phyloP scores from a whole-genome alignment of 2,329 filamentous ascomycete genomes.

The Fusarium buharicum region DNA sequence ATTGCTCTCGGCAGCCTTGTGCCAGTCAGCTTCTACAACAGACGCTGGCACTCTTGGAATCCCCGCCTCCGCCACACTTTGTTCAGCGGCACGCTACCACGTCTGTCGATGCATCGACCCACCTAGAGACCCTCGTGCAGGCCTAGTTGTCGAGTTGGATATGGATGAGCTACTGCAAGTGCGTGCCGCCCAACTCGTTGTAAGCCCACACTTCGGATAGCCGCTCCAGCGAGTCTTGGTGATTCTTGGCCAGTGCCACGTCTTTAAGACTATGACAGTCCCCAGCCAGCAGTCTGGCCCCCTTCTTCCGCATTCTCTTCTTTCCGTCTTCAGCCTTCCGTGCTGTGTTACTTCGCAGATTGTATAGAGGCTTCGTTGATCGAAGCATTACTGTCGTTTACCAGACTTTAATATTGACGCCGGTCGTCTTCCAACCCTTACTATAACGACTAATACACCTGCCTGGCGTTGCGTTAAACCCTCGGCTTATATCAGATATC shows the following conservation, averaged over 20 bases:
- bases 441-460: constrained; percentile 41
- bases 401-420: constrained; percentile 47
- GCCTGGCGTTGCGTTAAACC: constrained; percentile 29
- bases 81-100: constrained; percentile 25
- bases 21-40: constrained; percentile 40
- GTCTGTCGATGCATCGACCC: constrained; percentile 41
- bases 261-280: constrained; percentile 46
- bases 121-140: constrained; percentile 23
- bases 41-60: constrained; percentile 31
- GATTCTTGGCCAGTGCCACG: constrained; percentile 32
- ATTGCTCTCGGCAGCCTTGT: constrained; percentile 30
- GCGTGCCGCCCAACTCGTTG: constrained; percentile 38
- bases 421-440: constrained; percentile 49
- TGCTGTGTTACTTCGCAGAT: constrained; percentile 45
- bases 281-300: constrained; percentile 45
- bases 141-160: constrained; percentile 32
- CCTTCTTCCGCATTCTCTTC: constrained; percentile 50
- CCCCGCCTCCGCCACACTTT: constrained; percentile 28
- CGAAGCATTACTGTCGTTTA: constrained; percentile 57
- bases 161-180: constrained; percentile 42
- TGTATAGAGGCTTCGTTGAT: constrained; percentile 56
- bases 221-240: constrained; percentile 37
- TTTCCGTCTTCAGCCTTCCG: constrained; percentile 47
- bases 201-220: constrained; percentile 36
- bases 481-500: constrained; percentile 42